Evolutionary conservation across 2,329 filamentous ascomycete species (phyloP).

Genomic region (Xylaria sp.): DNA sequence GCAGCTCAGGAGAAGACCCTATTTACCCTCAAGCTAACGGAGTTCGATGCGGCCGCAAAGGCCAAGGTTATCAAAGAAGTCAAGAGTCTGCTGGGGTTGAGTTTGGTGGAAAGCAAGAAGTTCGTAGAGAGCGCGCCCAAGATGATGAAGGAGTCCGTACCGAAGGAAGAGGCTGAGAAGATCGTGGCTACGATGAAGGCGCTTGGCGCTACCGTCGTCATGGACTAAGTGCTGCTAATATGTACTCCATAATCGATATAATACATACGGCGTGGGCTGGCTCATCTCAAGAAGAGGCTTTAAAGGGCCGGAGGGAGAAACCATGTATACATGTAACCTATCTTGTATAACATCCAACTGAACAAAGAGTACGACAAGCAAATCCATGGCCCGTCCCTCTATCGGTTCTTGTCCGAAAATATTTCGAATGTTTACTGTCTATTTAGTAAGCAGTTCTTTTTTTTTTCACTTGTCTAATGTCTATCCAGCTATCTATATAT

Average conservation of each 20-base stretch:
- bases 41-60: constrained; percentile 88
- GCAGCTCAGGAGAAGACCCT: constrained; percentile 95
- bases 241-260: constrained; percentile 11
- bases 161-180: constrained; percentile 99
- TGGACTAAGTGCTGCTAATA: constrained; percentile 74
- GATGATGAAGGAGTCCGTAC: constrained; percentile 98
- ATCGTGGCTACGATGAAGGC: constrained; percentile 95
- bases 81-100: constrained; percentile 94
- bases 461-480: neutral
- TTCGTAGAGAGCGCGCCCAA: constrained; percentile 99
- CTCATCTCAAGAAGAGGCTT: constrained; percentile 21
- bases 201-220: constrained; percentile 85
- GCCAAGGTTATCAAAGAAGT: constrained; percentile 99
- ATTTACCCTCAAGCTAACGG: constrained; percentile 94
- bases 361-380: constrained; percentile 34
- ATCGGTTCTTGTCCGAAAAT: constrained; percentile 3
- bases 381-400: constrained; percentile 7
- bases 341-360: constrained; percentile 47
- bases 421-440: constrained; percentile 7
- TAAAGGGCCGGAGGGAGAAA: constrained; percentile 26
- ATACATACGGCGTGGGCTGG: constrained; percentile 30
- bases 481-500: neutral
- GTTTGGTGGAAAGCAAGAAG: constrained; percentile 99
- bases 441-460: neutral
- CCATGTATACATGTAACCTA: constrained; percentile 50